A percentile compares a stretch with the other conserved stretches of the same genome.
These are phyloP conservation scores for Borovskyia barvae DNA, from an alignment of 208 protist species.

Conservation along the genomic window DNA sequence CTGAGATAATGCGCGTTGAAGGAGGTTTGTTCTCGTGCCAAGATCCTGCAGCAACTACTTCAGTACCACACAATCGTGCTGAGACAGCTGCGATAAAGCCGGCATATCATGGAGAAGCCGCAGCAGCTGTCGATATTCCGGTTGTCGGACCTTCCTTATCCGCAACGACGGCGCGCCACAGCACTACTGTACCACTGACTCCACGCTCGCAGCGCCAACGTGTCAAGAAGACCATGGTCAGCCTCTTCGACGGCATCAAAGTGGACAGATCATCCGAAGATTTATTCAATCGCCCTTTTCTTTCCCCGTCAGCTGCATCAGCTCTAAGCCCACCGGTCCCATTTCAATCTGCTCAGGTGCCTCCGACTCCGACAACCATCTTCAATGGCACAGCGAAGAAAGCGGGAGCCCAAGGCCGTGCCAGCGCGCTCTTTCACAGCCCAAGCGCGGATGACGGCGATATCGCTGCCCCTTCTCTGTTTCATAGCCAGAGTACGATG, in stretches of 20 bases:
- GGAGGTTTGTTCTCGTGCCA: slow-evolving; percentile 33
- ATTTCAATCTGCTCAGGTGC: neutral
- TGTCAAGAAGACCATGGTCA: slow-evolving; percentile 35
- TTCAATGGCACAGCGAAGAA: too few relatives aligned
- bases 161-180: slow-evolving; percentile 3
- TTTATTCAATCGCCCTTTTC: slow-evolving; percentile 5
- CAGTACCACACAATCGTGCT: neutral
- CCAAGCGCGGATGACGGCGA: too few relatives aligned
- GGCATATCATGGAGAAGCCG: neutral
- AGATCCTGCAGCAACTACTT: neutral
- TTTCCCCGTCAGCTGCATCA: neutral
- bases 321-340: neutral
- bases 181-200: too few relatives aligned
- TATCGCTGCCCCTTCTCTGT: too few relatives aligned
- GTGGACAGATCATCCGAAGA: slow-evolving; percentile 8
- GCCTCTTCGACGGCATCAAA: slow-evolving; percentile 29
- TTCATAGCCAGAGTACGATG: too few relatives aligned
- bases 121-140: neutral
- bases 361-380: neutral
- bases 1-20: slow-evolving; percentile 18
- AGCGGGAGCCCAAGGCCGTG: too few relatives aligned
- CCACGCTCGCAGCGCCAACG: slow-evolving; percentile 13
- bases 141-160: slow-evolving; percentile 14
- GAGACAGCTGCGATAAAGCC: neutral
- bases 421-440: too few relatives aligned